phyloP scores from a whole-genome alignment of 495 filamentous ascomycete genomes.

The Xeromyces bisporus region DNA sequence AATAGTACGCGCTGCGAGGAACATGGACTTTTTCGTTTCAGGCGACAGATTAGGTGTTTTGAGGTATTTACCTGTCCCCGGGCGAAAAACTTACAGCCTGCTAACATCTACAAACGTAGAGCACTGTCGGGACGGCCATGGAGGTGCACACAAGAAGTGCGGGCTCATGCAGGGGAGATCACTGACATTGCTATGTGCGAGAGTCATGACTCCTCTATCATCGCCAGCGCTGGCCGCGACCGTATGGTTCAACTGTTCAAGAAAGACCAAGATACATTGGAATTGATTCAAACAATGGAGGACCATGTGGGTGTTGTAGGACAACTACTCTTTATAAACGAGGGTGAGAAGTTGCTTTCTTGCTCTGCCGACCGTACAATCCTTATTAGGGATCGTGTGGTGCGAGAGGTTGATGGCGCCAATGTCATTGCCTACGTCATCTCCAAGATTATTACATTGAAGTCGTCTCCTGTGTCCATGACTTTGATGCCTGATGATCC shows the following conservation, averaged over 20 bases:
- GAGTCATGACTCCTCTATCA: conserved; percentile 23
- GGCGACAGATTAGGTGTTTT: conserved; percentile 78
- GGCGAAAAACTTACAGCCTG: conserved; percentile 2
- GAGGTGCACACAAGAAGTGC: conserved; percentile 43
- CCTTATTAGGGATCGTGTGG: conserved; percentile 58
- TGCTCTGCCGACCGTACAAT: conserved; percentile 79
- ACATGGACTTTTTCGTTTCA: conserved; percentile 49
- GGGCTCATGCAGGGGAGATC: conserved; percentile 77
- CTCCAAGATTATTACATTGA: conserved; percentile 56
- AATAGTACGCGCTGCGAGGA: conserved; percentile 41
- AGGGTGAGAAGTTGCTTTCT: conserved; percentile 59
- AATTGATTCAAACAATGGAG: conserved; percentile 56
- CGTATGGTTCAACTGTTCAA: conserved; percentile 79
- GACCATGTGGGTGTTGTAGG: conserved; percentile 60
- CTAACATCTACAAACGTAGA: conserved; percentile 9
- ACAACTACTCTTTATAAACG: conserved; percentile 41
- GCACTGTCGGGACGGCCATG: conserved; percentile 29
- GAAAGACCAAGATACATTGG: conserved; percentile 33
- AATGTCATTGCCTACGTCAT: conserved; percentile 62
- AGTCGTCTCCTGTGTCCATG: conserved; percentile 78
- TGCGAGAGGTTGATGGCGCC: conserved; percentile 41
- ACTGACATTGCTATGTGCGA: conserved; percentile 54
- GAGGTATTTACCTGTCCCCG: conserved; percentile 28
- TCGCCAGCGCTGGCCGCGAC: conserved; percentile 74
- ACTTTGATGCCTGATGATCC: conserved; percentile 41